Percentiles rank a stretch among this genome's conserved stretches.
phyloP scores from a whole-genome alignment of 169 alveolate genomes.

The Cryptosporidium parvum region DNA sequence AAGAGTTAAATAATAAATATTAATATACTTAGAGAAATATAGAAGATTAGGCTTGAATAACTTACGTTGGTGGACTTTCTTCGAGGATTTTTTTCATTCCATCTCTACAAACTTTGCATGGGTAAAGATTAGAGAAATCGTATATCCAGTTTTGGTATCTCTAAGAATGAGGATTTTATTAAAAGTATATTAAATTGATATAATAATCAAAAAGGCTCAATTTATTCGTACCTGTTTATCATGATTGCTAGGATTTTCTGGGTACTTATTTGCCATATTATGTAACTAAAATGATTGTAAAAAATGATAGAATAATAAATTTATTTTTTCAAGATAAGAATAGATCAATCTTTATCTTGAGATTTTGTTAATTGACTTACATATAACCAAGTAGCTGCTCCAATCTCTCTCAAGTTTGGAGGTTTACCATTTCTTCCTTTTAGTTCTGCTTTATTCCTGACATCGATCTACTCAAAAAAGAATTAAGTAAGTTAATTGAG shows the following conservation, averaged over 20 bases:
- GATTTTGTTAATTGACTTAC: conserved; percentile 10
- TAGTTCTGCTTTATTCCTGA: not conserved
- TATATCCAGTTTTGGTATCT: conserved; percentile 40
- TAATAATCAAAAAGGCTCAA: too few species aligned
- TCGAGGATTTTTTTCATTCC: conserved; percentile 25
- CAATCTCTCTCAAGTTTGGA: conserved; percentile 58
- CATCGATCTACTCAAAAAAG: conserved; percentile 3
- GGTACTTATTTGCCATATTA: conserved; percentile 69
- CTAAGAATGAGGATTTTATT: not conserved
- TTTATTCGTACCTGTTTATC: conserved; percentile 25
- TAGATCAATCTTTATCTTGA: not conserved
- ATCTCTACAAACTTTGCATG: conserved; percentile 41
- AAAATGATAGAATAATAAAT: not conserved
- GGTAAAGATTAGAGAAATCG: conserved; percentile 39
- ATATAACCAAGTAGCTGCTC: conserved; percentile 70
- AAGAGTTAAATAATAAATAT: not conserved
- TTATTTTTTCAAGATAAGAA: not conserved
- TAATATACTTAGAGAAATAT: not conserved
- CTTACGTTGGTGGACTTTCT: conserved; percentile 52
- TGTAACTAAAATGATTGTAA: conserved; percentile 30
- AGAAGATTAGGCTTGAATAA: not conserved
- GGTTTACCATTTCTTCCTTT: conserved; percentile 9
- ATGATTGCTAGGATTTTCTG: conserved; percentile 21
- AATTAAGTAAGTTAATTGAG: too few species aligned
- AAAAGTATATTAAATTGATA: not conserved